These are phyloP conservation scores for Diaporthe longicolla DNA, from an alignment of 2,329 filamentous ascomycete species.

Conservation along the genomic window DNA sequence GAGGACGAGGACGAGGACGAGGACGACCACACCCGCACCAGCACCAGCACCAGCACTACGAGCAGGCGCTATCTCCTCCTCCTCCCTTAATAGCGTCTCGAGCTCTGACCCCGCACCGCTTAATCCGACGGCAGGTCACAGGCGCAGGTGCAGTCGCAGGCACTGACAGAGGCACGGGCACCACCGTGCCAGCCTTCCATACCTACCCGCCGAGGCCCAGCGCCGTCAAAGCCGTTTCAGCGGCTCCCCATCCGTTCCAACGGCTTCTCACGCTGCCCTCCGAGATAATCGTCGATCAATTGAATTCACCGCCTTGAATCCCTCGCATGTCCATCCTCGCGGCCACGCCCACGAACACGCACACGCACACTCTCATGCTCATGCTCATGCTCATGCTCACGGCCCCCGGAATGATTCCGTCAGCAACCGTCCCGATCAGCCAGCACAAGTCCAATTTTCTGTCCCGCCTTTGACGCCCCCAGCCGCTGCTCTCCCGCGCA, in stretches of 20 bases:
- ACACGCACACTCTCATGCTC: slow-evolving; percentile 17
- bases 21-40: slow-evolving; percentile 3
- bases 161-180: background rate
- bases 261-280: slow-evolving; percentile 61
- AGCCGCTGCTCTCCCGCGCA: slow-evolving; percentile 41
- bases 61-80: slow-evolving; percentile 9
- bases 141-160: background rate
- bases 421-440: slow-evolving; percentile 48
- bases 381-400: slow-evolving; percentile 4
- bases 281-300: slow-evolving; percentile 44
- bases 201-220: slow-evolving; percentile 37
- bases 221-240: slow-evolving; percentile 59
- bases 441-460: slow-evolving; percentile 47
- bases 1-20: slow-evolving; percentile 1
- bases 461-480: slow-evolving; percentile 24
- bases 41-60: slow-evolving; percentile 2
- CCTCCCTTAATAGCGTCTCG: background rate
- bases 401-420: slow-evolving; percentile 33
- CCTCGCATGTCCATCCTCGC: slow-evolving; percentile 17
- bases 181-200: slow-evolving; percentile 20
- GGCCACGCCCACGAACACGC: slow-evolving; percentile 22
- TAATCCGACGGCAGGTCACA: slow-evolving; percentile 27
- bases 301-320: slow-evolving; percentile 38
- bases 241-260: slow-evolving; percentile 60
- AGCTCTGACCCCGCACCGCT: slow-evolving; percentile 22